Evolutionary conservation across 208 protist species (phyloP).

Genomic region (Tetramitus jugosus): DNA sequence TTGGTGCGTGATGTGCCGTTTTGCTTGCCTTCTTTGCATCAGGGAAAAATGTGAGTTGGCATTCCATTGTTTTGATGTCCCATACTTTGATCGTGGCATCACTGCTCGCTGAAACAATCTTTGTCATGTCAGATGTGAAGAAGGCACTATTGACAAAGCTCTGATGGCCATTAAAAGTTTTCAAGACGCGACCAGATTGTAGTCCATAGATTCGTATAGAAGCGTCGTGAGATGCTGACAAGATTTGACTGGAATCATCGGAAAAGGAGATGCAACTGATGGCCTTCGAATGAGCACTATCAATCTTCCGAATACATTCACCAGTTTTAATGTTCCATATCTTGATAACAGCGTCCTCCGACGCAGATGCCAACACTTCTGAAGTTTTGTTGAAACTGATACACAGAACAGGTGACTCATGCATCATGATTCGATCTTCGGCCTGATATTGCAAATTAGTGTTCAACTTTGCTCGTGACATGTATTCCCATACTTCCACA

Average conservation of each 20-base stretch:
- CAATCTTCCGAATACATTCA: slow-evolving; percentile 42
- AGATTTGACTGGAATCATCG: slow-evolving; percentile 29
- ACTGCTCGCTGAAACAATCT: not conserved
- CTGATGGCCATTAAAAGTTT: not conserved
- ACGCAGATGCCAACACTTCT: slow-evolving; percentile 34
- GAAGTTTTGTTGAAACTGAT: slow-evolving; percentile 34
- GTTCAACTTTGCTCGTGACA: slow-evolving; percentile 33
- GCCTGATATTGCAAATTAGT: slow-evolving; percentile 42
- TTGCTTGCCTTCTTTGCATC: not conserved
- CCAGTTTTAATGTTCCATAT: slow-evolving; percentile 43
- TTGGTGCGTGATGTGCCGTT: not conserved
- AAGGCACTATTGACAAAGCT: not conserved
- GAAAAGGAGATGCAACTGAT: slow-evolving; percentile 39
- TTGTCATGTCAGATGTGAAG: not conserved
- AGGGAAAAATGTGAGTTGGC: not conserved
- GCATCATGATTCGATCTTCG: slow-evolving; percentile 47
- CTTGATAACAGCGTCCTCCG: slow-evolving; percentile 38
- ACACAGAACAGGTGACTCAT: slow-evolving; percentile 32
- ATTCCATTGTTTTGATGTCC: not conserved
- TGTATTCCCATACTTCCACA: slow-evolving; percentile 41
- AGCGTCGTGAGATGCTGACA: not conserved
- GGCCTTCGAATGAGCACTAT: slow-evolving; percentile 39
- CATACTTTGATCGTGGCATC: not conserved
- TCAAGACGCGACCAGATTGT: not conserved
- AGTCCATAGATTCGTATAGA: not conserved